Evolutionary conservation across 2,329 filamentous ascomycete species (phyloP).

Genomic region (Penicillium brasilianum): DNA sequence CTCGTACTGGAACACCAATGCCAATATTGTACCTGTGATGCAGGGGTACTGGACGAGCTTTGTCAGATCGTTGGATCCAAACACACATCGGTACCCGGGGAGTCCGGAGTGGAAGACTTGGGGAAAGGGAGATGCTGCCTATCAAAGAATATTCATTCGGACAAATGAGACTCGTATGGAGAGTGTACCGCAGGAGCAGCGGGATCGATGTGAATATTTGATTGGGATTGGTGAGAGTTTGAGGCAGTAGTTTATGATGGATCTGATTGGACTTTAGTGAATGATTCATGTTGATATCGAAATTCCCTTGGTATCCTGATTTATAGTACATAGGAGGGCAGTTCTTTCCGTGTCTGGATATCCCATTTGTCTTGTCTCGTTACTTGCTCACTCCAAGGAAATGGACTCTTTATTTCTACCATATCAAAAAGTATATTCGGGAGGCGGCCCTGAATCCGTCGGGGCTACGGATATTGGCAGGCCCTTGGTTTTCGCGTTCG

Average conservation of each 20-base stretch:
- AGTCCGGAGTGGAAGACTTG: constrained; percentile 60
- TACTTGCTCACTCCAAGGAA: neutral
- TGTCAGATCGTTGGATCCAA: constrained; percentile 69
- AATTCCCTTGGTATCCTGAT: neutral
- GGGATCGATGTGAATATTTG: constrained; percentile 56
- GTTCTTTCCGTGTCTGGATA: neutral
- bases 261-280: neutral
- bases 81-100: constrained; percentile 54
- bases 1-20: constrained; percentile 65
- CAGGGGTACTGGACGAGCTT: constrained; percentile 79
- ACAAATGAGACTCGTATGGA: constrained; percentile 56
- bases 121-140: constrained; percentile 31
- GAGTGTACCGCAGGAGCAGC: constrained; percentile 46
- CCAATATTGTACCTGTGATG: constrained; percentile 62
- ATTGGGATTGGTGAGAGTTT: constrained; percentile 54
- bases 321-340: neutral
- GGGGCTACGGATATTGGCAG: neutral
- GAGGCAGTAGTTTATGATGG: constrained; percentile 47
- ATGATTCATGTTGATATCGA: neutral
- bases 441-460: constrained; percentile 5
- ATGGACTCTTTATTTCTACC: rapidly evolving
- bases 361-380: neutral
- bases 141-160: constrained; percentile 50
- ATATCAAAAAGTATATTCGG: constrained; percentile 9
- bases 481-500: neutral